Conservation (phyloP, 768 basidiomycete genomes). For the Boletus rubroflammeus region DNA sequence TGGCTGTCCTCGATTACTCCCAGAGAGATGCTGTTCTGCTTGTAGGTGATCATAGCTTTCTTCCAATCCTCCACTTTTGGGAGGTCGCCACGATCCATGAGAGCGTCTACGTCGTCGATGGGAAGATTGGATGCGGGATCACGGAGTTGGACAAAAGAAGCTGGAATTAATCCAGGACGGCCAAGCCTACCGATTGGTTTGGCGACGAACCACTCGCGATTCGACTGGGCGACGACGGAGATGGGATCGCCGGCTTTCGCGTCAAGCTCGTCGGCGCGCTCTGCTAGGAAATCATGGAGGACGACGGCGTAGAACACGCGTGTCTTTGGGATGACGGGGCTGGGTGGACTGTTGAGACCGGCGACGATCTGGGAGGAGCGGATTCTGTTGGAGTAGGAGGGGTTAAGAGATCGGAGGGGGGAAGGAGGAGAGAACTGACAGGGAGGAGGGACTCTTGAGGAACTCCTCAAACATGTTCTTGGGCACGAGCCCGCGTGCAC, state of each 20-base stretch:
- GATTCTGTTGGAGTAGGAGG: constrained; percentile 24
- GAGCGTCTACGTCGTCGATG: constrained; percentile 65
- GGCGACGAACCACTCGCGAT: constrained; percentile 99
- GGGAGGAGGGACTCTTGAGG: constrained; percentile 57
- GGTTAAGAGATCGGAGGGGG: neutral
- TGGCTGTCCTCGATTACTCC: constrained; percentile 77
- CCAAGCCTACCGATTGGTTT: constrained; percentile 96
- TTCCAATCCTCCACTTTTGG: constrained; percentile 99
- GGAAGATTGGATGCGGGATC: constrained; percentile 85
- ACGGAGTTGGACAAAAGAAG: constrained; percentile 94
- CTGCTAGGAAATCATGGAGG: constrained; percentile 92
- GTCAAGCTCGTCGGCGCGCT: constrained; percentile 93
- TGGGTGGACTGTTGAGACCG: constrained; percentile 18
- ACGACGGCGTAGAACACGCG: constrained; percentile 93
- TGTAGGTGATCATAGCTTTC: constrained; percentile 89
- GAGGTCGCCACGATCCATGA: constrained; percentile 85
- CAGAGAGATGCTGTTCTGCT: constrained; percentile 91
- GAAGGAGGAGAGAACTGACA: constrained; percentile 28
- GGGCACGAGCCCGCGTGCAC: constrained; percentile 89
- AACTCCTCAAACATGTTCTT: constrained; percentile 88
- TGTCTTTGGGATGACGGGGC: constrained; percentile 35
- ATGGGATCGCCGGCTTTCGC: constrained; percentile 92
- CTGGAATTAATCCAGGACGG: constrained; percentile 94
- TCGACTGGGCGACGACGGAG: constrained; percentile 98
- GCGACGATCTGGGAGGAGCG: constrained; percentile 39